Percentiles rank a stretch among this genome's conserved stretches.
Conservation (phyloP, 208 protist genomes). For the Wallacemonas sp. region DNA sequence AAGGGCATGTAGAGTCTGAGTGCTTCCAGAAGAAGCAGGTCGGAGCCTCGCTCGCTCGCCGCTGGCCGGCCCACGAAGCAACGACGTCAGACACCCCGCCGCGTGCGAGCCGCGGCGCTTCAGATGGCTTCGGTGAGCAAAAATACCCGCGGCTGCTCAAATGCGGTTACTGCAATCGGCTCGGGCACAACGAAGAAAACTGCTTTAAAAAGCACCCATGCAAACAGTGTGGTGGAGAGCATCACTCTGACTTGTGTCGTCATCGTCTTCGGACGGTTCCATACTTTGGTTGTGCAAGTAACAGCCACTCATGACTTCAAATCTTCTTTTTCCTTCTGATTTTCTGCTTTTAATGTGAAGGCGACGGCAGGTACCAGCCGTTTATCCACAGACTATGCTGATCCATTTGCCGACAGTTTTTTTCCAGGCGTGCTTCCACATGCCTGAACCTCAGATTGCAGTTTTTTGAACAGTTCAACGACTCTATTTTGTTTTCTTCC, state of each 20-base stretch:
- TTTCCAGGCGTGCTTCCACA: no score
- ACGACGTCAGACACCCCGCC: no score
- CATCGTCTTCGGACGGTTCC: conserved; percentile 24
- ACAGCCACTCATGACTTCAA: neutral
- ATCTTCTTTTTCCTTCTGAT: conserved; percentile 10
- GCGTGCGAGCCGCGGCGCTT: no score
- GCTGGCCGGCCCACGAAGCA: no score
- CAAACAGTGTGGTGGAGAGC: conserved; percentile 83
- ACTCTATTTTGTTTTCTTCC: neutral
- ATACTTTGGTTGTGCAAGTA: conserved; percentile 20
- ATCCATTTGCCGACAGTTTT: no score
- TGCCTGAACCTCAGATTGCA: no score
- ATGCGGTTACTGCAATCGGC: conserved; percentile 79
- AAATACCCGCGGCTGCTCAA: conserved; percentile 84
- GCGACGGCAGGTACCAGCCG: no score
- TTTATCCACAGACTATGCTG: no score
- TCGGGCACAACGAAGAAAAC: conserved; percentile 68
- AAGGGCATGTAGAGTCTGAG: conserved; percentile 81
- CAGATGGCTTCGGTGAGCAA: no score
- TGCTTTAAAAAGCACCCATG: conserved; percentile 89
- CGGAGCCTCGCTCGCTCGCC: neutral
- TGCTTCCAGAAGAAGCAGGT: conserved; percentile 81
- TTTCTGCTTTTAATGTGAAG: no score
- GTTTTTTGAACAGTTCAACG: neutral
- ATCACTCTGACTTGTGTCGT: conserved; percentile 85